Base-by-base conservation (phyloP, 1,284 basidiomycete genomes). In the Rhodotorula glutinis region DNA sequence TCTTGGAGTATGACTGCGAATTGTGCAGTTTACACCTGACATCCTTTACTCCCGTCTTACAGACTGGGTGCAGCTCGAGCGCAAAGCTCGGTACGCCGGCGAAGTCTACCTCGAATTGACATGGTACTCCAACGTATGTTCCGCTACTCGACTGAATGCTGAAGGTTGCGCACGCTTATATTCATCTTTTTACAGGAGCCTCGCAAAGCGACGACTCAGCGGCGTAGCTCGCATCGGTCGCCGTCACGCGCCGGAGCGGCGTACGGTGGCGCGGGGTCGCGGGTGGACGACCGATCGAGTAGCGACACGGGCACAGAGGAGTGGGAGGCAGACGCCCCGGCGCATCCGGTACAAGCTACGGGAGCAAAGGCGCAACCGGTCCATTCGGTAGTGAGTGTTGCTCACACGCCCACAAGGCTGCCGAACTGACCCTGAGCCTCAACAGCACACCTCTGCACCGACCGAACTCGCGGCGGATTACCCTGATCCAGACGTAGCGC, bases 21-120 rank as follows among this genome's bases (percentile, higher is more conserved):
- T 49, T 16, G 51, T 23, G 57, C 41, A 21, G 57, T 13, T 7
- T 44, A 60, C 16, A 25, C 5, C 43, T 57, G 55, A 46, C 27
- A 4, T 27, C 29, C 33, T 38, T 30, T 19, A 1, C 23, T 5
- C n/a, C n/a, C 11, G 4, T 25, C 4, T 1, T 13, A 16, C 77
- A 96, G 95, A 97, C 77, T 98, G 95, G 95, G 94, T 96, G 77
- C 88, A 87, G 23, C 82, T 97, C 46, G 85, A 84, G 78, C 84
- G 89, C 80, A 96, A 94, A 80, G 91, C 91, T 71, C 91, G 93
- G 75, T 96, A 95, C 79, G 87, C 88, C 54, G 93, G 93, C 5
- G 93, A 96, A 78, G 87, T 98, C 25, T 96, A 94, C 76, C 82
- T 97, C 29, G 94, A 98, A 78, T 79, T 96, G 76, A 98, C 93